phyloP scores from a whole-genome alignment of 208 protist genomes.

The Acanthamoeba castellanii region DNA sequence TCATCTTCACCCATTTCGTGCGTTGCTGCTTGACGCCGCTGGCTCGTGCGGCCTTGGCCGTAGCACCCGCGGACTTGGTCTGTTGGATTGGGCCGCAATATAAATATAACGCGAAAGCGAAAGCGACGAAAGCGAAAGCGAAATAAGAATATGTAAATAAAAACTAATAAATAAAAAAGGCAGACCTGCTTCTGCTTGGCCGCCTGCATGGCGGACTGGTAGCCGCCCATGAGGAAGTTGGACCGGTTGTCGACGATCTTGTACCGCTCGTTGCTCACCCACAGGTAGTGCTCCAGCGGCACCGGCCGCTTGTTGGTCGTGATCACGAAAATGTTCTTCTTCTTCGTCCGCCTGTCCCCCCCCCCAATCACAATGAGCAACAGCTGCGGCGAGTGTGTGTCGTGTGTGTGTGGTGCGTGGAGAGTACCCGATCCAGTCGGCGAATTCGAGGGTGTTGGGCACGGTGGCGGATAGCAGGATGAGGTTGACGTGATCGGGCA shows the following conservation, averaged over 20 bases:
- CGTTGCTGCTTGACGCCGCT: constrained; percentile 43
- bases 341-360: constrained; percentile 84
- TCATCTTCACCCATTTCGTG: constrained; percentile 74
- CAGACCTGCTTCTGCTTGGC: constrained; percentile 62
- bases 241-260: constrained; percentile 81
- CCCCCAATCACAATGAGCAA: no score
- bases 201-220: constrained; percentile 57
- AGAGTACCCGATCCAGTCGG: constrained; percentile 92
- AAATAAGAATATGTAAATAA: neutral
- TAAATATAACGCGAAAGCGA: neutral
- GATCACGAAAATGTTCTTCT: constrained; percentile 91
- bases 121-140: neutral
- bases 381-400: neutral
- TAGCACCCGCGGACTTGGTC: neutral
- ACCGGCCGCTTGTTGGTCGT: constrained; percentile 92
- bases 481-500: constrained; percentile 92
- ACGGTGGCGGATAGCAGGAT: constrained; percentile 94
- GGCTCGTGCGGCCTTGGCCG: neutral
- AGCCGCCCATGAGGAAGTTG: constrained; percentile 75
- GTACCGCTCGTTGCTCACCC: constrained; percentile 81
- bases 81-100: neutral
- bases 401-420: neutral
- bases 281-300: constrained; percentile 93
- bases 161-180: neutral
- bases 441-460: constrained; percentile 93